Evolutionary conservation across 257 asterid species (phyloP), one percentile per base, ranked within the genome.

Genomic region (Nemophila menziesii): DNA sequence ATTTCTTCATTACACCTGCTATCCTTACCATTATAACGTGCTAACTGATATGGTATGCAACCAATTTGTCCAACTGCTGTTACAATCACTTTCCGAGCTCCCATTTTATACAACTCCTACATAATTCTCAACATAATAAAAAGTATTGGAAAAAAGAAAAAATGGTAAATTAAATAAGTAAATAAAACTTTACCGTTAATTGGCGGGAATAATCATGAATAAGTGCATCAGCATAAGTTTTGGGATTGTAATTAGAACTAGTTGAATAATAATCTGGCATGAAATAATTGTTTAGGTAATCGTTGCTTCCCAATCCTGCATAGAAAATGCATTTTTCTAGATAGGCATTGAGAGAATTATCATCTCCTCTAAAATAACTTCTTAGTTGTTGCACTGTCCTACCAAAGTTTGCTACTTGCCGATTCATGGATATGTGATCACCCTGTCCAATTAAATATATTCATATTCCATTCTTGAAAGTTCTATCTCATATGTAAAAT

Each of bases 251-350:
- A 8, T 57, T 57, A 20, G 74, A 48, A 11, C 60, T 44, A 6
- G 93, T 82, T 4, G 90, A 51, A 54, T 86, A 86, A 56, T 69
- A 86, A 45, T 72, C 74, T 8, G 58, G 42, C 96, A 86, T 86
- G 74, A 82, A 82, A 36, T 86, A 86, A 39, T 86, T 86, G 82
- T 86, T 86, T 60, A 79, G 86, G 47, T 86, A 82, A 66, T 86
- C 96, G 59, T 86, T 82, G 79, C 93, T 82, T 60, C 94, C 96
- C 57, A 82, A 51, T 55, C 96, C 96, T 8, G 81, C 66, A 73
- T 86, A 86, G 54, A 71, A 56, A 3, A 86, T 70, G 69, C 86
- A 76, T 46, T 68, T 79, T 76, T 81, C 72, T 27, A 86, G 72
- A 49, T 82, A 74, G 51, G 60, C 52, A 2, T 58, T 72, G 1